phyloP scores from a whole-genome alignment of 495 filamentous ascomycete genomes.

The Hyaloscypha hepaticicola region DNA sequence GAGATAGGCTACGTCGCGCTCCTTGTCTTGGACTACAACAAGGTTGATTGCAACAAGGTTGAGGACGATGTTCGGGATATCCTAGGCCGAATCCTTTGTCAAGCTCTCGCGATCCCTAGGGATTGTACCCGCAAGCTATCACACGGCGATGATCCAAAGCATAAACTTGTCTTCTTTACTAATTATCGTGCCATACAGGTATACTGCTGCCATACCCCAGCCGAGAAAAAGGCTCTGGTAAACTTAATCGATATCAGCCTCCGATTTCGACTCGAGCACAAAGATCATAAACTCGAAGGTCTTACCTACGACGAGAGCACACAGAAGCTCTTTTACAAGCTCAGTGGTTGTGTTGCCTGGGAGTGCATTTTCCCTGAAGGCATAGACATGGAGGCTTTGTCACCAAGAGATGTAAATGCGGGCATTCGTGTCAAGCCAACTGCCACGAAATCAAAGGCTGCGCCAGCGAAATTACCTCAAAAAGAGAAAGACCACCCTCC shows the following conservation, averaged over 20 bases:
- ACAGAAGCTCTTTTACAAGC: constrained; percentile 4
- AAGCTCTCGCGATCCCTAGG: constrained; percentile 21
- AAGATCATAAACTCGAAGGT: constrained; percentile 7
- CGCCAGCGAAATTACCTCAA: constrained; percentile 50
- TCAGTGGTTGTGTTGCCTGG: constrained; percentile 19
- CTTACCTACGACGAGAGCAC: constrained; percentile 14
- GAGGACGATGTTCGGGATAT: constrained; percentile 5
- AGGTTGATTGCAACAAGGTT: not conserved
- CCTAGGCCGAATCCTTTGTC: constrained; percentile 19
- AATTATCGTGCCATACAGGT: constrained; percentile 28
- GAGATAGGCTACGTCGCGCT: constrained; percentile 21
- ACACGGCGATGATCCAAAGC: not conserved
- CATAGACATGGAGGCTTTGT: constrained; percentile 64
- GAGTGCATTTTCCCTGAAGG: constrained; percentile 26
- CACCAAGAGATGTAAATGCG: constrained; percentile 68
- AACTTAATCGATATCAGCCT: constrained; percentile 4
- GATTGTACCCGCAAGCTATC: constrained; percentile 17
- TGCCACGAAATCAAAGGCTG: constrained; percentile 53
- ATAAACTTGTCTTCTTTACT: constrained; percentile 31
- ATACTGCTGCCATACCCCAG: constrained; percentile 24
- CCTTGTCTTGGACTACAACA: not conserved
- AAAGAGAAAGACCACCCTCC: constrained; percentile 73
- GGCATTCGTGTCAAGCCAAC: constrained; percentile 35
- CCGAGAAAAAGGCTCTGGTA: constrained; percentile 4
- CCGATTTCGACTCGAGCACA: not conserved